Evolutionary conservation across 2,329 filamentous ascomycete genomes (phyloP).

Genomic region (Aspergillus amoenus): DNA sequence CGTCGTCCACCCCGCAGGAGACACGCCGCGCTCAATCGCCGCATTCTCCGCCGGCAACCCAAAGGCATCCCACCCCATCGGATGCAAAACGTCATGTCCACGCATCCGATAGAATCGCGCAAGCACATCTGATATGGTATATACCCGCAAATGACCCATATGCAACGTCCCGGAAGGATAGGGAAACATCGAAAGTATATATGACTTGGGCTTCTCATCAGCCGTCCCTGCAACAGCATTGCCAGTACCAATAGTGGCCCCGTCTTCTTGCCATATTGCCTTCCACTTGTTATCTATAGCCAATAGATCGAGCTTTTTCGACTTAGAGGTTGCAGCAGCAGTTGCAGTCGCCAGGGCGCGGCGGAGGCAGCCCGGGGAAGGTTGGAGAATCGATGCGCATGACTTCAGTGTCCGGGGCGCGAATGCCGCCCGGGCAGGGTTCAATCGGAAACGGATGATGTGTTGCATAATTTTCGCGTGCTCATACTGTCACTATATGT

Average conservation of each 20-base stretch:
- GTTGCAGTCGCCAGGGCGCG: conserved; percentile 24
- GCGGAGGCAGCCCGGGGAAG: conserved; percentile 10
- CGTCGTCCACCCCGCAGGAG: conserved; percentile 76
- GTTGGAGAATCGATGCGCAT: conserved; percentile 14
- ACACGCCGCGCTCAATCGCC: conserved; percentile 76
- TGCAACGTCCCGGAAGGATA: conserved; percentile 87
- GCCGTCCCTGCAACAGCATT: background rate
- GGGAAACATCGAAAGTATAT: conserved; percentile 88
- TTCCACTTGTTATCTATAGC: conserved; percentile 58
- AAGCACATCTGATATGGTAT: conserved; percentile 85
- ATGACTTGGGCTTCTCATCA: conserved; percentile 48
- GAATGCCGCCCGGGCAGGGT: conserved; percentile 17
- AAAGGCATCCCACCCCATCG: conserved; percentile 96
- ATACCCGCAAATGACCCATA: conserved; percentile 83
- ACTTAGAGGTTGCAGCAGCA: conserved; percentile 10
- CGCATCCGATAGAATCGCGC: conserved; percentile 73
- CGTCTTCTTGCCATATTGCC: conserved; percentile 44
- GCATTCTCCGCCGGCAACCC: conserved; percentile 89
- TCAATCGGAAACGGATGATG: conserved; percentile 29
- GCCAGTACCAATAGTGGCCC: conserved; percentile 2
- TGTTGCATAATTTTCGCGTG: conserved; percentile 25
- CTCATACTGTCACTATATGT: conserved; percentile 22
- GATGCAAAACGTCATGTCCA: conserved; percentile 73
- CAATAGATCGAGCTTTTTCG: conserved; percentile 42
- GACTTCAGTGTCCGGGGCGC: conserved; percentile 20